phyloP scores from a whole-genome alignment of 1,284 basidiomycete genomes.

The Boletus sp. region DNA sequence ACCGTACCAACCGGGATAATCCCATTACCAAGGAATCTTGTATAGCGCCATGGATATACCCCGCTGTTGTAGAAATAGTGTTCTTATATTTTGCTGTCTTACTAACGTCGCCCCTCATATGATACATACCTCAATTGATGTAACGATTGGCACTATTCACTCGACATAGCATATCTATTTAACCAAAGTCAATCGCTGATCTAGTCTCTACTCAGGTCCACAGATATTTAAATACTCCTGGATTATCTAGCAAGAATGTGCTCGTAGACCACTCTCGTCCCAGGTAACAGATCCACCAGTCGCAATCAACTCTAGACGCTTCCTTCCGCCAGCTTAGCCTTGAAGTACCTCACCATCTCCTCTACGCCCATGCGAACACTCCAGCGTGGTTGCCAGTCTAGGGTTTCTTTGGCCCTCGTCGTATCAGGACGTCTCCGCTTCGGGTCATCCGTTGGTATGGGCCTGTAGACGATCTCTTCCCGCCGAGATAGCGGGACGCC shows the following conservation, averaged over 20 bases:
- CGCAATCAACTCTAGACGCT: slow-evolving; percentile 47
- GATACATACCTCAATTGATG: too few species aligned
- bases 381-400: slow-evolving; percentile 94
- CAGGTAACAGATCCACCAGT: background rate
- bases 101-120: slow-evolving; percentile 13
- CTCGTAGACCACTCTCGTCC: background rate
- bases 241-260: background rate
- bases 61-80: slow-evolving; percentile 11
- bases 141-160: slow-evolving; percentile 2
- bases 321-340: slow-evolving; percentile 80
- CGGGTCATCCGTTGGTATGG: slow-evolving; percentile 91
- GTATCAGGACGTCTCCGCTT: slow-evolving; percentile 92
- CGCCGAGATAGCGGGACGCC: slow-evolving; percentile 54
- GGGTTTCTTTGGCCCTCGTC: slow-evolving; percentile 78
- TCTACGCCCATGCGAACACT: slow-evolving; percentile 85
- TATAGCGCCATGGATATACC: slow-evolving; percentile 4
- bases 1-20: slow-evolving; percentile 2
- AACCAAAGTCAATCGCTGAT: background rate
- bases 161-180: slow-evolving; percentile 11
- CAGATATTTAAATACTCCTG: slow-evolving; percentile 13
- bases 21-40: slow-evolving; percentile 10
- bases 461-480: slow-evolving; percentile 77
- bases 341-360: slow-evolving; percentile 92
- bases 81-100: slow-evolving; percentile 6
- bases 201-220: slow-evolving; percentile 18